Evolutionary conservation across 148 eudicot genomes (phyloP).

Genomic region (Diospyros lotus): DNA sequence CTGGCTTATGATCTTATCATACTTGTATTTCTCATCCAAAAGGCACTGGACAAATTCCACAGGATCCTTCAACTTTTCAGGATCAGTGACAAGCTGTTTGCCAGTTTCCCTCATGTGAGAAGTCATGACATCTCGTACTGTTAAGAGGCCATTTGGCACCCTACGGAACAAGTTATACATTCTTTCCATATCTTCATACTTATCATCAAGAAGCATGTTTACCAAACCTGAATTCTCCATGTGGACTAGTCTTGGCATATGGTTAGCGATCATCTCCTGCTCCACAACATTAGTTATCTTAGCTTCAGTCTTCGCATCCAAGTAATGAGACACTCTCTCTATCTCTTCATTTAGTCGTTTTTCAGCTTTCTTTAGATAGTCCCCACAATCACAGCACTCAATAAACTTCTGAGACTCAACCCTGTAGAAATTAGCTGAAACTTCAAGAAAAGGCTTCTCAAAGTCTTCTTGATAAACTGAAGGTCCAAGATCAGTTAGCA

Average conservation of each 20-base stretch:
- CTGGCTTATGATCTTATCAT: constrained; percentile 58
- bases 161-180: constrained; percentile 73
- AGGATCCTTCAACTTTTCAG: constrained; percentile 79
- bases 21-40: constrained; percentile 67
- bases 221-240: constrained; percentile 87
- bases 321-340: constrained; percentile 74
- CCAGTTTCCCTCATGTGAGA: constrained; percentile 67
- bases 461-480: constrained; percentile 78
- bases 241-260: constrained; percentile 72
- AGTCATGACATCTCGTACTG: constrained; percentile 79
- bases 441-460: constrained; percentile 72
- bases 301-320: constrained; percentile 53
- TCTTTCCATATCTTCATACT: constrained; percentile 62
- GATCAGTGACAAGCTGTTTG: constrained; percentile 81
- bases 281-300: constrained; percentile 69
- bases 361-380: constrained; percentile 74
- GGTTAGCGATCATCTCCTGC: constrained; percentile 76
- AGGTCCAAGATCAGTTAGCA: constrained; percentile 69
- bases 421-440: constrained; percentile 69
- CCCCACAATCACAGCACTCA: constrained; percentile 80
- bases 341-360: constrained; percentile 76
- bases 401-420: constrained; percentile 72
- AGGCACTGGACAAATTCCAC: constrained; percentile 77
- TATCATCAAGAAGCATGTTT: constrained; percentile 70
- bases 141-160: constrained; percentile 57